Base-by-base conservation (phyloP, 495 filamentous ascomycete genomes). In the Daldinia bambusicola region DNA sequence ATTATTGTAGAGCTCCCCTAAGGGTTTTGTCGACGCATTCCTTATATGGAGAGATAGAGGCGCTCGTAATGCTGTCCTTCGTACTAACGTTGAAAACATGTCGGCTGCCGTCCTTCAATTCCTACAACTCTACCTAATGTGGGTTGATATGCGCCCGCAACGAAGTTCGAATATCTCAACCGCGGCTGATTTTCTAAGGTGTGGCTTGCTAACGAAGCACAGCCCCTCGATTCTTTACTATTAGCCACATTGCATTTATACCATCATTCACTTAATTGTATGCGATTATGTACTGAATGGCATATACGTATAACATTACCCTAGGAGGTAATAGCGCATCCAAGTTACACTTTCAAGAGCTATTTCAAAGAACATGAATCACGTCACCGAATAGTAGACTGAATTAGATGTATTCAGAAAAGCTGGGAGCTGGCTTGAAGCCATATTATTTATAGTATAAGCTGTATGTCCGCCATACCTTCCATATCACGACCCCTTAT, bases 21-120 rank as follows among this genome's bases (percentile, higher is more conserved):
- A 38, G 0, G 71, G 53, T 26, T 61, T 67, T 40, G 6, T 26
- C 12, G 59, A 43, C 63, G 69, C 37, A 36, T 50, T 75, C 50
- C 68, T 55, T n/a, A 71, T 32, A 12, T 32, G 50, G 5, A 62
- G 32, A 61, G 62, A 43, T 61, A 38, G 53, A 41, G 64, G 48
- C 38, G 60, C 62, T 45, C 74, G 80, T 48, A 26, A 26, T 26
- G 71, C 77, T 60, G 77, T 74, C 36, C 84, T 77, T 52, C 82
- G 80, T 55, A 78, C 43, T 8, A 84, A 56, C 6, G 82, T 83
- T 3, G 83, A 70, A 55, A 86, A 77, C 86, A 88, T 84, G 10
- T 16, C 67, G 57, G 13, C 20, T 60, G 20, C 1, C 43, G 9
- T 69, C 37, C 16, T 56, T 37, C 32, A 20, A 4, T 16, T 20